Base-by-base conservation (phyloP, 2,329 filamentous ascomycete genomes). In the Plectosphaerella cucumerina region DNA sequence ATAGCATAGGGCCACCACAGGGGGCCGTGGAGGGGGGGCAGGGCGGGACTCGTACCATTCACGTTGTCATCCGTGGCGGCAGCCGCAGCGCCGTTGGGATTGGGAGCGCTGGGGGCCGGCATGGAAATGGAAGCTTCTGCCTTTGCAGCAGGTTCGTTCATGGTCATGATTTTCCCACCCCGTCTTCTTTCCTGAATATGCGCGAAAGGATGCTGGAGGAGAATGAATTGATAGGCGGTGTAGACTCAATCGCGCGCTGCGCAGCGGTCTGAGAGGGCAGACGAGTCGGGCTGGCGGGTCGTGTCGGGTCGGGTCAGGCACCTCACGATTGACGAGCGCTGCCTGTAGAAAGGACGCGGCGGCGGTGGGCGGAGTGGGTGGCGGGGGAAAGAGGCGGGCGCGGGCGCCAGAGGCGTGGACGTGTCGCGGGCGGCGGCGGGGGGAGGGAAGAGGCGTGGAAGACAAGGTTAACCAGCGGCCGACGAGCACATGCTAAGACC, bases 141-240 rank as follows among this genome's bases (percentile, higher is more conserved):
- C 61, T 68, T 62, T 54, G 61, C 59, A 51, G 62, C 68, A 54
- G 66, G 66, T 57, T 72, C 67, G 60, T 70, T 69, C 62, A 71
- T 67, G 26, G 70, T 68, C 69, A 72, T 58, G 33, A 53, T 63
- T 55, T 60, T 58, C 20, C 15, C 10, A 42, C 6, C 15, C 35
- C 35, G 12, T 39, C n/a, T 18, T 39, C 17, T 39, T 10, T 39
- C n/a, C 35, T 39, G 35, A 18, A 31, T 31, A 31, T 31, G 26
- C 26, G 26, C 26, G 26, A 5, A 26, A n/a, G 35, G 14, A 17
- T 34, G 14, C 14, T 34, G 8, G 8, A 14, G 31, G 31, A 34
- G 31, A 39, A 18, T n/a, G 35, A 39, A 18, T n/a, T n/a, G 35
- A 14, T 39, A 6, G 15, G 17, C 14, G 35, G 35, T 37, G 23